These are phyloP conservation scores for Camellia lanceoleosa DNA, from an alignment of 148 eudicot genomes.

Conservation along the genomic window DNA sequence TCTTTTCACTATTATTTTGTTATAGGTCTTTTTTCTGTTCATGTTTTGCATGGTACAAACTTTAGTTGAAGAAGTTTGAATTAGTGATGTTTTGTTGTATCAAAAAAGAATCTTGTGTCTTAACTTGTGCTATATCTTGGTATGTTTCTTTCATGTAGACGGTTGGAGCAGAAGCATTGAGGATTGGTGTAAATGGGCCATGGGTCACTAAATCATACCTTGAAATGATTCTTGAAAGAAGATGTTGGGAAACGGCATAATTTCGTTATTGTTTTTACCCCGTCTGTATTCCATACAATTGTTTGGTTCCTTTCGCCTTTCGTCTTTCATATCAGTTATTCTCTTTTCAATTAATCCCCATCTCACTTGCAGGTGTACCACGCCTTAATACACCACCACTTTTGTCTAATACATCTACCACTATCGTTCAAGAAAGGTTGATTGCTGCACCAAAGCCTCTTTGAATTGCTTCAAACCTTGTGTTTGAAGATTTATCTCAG, in stretches of 20 bases:
- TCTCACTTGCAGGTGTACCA: constrained; percentile 67
- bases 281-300: background rate
- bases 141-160: constrained; percentile 37
- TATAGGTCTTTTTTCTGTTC: too few species aligned
- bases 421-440: constrained; percentile 48
- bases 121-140: background rate
- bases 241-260: constrained; percentile 47
- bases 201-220: constrained; percentile 99
- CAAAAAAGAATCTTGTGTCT: too few species aligned
- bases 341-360: constrained; percentile 11
- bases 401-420: constrained; percentile 39
- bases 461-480: constrained; percentile 72
- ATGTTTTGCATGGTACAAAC: too few species aligned
- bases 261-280: background rate
- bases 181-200: constrained; percentile 68
- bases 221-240: constrained; percentile 86
- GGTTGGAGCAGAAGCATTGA: constrained; percentile 84
- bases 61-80: background rate
- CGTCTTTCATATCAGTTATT: background rate
- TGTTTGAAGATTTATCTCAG: constrained; percentile 90
- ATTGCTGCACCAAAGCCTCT: constrained; percentile 86
- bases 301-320: background rate
- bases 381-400: constrained; percentile 96
- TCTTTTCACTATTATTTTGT: too few species aligned
- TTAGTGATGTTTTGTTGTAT: too few species aligned